Base-by-base conservation (phyloP, 257 asterid genomes). In the Echites panduratus region DNA sequence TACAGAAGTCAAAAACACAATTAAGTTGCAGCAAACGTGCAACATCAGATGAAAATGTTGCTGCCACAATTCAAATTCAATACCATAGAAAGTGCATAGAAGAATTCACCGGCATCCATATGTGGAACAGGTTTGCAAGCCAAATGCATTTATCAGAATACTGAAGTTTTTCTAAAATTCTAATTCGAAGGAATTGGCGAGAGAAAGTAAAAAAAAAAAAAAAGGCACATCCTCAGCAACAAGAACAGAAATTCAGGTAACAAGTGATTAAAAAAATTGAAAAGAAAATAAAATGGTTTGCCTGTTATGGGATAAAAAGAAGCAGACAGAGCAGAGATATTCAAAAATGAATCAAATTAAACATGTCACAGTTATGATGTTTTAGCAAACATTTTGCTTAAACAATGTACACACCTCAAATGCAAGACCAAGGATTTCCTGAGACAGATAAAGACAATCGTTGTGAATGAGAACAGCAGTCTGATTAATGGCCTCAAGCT, bases 371-470 rank as follows among this genome's bases (percentile, higher is more conserved):
- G 26, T 27, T 69, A 16, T 14, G 24, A 13, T 12, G 24, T 69
- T 16, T 53, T 22, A 69, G 62, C 29, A 68, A 47, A n/a, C 32
- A 68, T 48, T 62, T 13, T 13, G 62, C 41, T n/a, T 24, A 45
- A 52, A 47, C 17, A 10, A 48, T 4, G 48, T 62, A 22, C 66
- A 52, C 47, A 88, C 99, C 97, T 95, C 91, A 87, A 92, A 95
- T 43, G 98, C 91, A 83, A 95, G 96, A 73, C 97, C 99, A 78
- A 92, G 90, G 82, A 90, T 89, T 90, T 95, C 99, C 82, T 89
- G 91, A 78, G 97, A 89, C 20, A 95, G 85, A 85, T 89, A 95
- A 70, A 90, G 89, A 76, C 98, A 95, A 77, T 95, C 99, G 67
- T 95, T 95, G 86, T 92, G 94, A 86, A 90, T 82, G 77, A 90